Evolutionary conservation across 75 land plant species (phyloP), one percentile per base, ranked within the genome.

Genomic region (Sequoia sempervirens): DNA sequence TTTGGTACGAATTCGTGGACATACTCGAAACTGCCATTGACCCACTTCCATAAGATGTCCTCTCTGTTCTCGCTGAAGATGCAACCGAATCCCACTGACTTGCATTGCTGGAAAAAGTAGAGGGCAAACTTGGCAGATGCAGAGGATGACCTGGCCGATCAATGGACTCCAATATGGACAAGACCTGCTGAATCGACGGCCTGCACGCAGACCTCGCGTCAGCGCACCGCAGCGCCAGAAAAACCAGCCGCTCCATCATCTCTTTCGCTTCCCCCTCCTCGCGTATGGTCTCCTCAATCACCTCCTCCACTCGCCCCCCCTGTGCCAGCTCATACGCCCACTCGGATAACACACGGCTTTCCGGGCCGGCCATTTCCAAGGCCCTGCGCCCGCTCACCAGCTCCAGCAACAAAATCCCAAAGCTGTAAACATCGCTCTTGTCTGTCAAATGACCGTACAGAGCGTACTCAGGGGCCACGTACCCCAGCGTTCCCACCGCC

Each of bases 391-490:
- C 86, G n/a, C 50, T 83, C 40, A 85, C 11, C 10, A 85, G 70
- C 73, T 85, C 86, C 47, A 85, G 32, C 50, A 52, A 7, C 68
- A 85, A 1, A 26, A 82, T 64, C 36, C 86, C 86, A 34, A 85
- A 85, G 34, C 84, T 82, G 70, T 78, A 85, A 26, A 82, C 86
- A 32, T 85, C 86, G 26, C 73, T 54, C 45, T 40, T 83, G 6
- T 54, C 43, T 7, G 86, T 83, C 41, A 83, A 8, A 26, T 85
- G 53, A n/a, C 87, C 84, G n/a, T 75, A 87, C 15, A 80, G 81
- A 15, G 61, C 68, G 64, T 87, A 56, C 41, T 87, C 84, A 0
- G 88, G 88, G 8, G 88, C 88, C n/a, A 86, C 50, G 32, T 87
- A 87, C 0, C 88, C 88, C 9, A 86, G 46, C 3, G 82, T 80